A percentile compares a stretch with the other conserved stretches of the same genome.
Evolutionary conservation across 495 filamentous ascomycete species (phyloP).

Genomic region (Annulohypoxylon moriforme): DNA sequence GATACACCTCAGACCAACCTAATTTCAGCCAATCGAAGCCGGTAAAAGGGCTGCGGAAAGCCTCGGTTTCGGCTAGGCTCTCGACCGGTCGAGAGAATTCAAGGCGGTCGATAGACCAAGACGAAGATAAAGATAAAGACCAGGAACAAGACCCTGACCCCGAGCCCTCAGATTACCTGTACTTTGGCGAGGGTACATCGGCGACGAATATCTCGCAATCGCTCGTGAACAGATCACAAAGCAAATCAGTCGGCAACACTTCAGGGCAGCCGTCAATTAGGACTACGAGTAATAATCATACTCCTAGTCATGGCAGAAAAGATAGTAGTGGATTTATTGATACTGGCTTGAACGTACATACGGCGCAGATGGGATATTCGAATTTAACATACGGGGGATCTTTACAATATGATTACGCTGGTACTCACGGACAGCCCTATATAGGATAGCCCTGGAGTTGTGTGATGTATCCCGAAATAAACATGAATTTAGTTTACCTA

Average conservation of each 20-base stretch:
- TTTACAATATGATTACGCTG: slow-evolving; percentile 18
- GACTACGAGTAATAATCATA: not conserved
- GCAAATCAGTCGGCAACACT: not conserved
- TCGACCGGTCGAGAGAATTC: not conserved
- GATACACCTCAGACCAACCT: not conserved
- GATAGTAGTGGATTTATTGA: slow-evolving; percentile 25
- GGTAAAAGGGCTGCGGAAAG: slow-evolving; percentile 13
- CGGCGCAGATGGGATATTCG: slow-evolving; percentile 27
- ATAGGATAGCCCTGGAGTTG: not conserved
- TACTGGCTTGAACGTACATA: slow-evolving; percentile 16
- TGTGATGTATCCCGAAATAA: too few relatives aligned
- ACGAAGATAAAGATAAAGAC: not conserved
- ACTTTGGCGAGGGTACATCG: slow-evolving; percentile 21
- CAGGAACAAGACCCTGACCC: not conserved
- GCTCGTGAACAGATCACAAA: not conserved
- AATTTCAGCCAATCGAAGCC: not conserved
- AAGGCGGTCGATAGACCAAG: not conserved
- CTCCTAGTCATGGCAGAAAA: not conserved
- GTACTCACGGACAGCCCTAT: not conserved
- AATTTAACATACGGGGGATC: slow-evolving; percentile 23
- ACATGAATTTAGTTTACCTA: too few relatives aligned
- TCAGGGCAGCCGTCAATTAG: not conserved
- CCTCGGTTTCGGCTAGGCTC: not conserved
- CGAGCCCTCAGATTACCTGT: slow-evolving; percentile 23
- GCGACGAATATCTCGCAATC: slow-evolving; percentile 5